Evolutionary conservation across 2,329 filamentous ascomycete genomes (phyloP).

Genomic region (Epichloe baconii): DNA sequence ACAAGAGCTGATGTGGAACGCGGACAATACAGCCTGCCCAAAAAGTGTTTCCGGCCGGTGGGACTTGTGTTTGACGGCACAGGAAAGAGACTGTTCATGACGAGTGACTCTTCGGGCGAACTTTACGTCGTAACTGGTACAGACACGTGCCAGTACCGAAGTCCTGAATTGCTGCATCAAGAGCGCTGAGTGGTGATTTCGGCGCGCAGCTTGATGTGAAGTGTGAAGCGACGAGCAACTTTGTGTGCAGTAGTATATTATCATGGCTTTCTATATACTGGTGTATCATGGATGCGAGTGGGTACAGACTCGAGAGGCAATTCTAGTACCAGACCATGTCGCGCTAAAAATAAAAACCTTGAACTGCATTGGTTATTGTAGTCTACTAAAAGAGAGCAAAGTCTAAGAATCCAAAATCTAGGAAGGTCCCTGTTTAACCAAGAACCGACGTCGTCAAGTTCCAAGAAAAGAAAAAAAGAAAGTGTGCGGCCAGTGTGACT

Average conservation of each 20-base stretch:
- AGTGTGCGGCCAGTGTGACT: constrained; percentile 4
- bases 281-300: no score
- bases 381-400: no score
- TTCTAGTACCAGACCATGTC: no score
- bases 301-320: no score
- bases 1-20: constrained; percentile 36
- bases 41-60: constrained; percentile 38
- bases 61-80: constrained; percentile 27
- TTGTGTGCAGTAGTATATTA: no score
- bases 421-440: no score
- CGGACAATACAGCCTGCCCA: constrained; percentile 31
- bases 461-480: neutral
- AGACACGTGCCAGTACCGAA: neutral
- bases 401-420: no score
- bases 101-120: constrained; percentile 40
- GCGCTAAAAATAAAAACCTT: no score
- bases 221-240: neutral
- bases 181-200: neutral
- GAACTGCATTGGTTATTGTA: no score
- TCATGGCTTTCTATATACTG: no score
- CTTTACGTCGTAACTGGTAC: constrained; percentile 30
- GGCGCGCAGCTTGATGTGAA: neutral
- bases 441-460: no score
- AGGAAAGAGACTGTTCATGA: constrained; percentile 36
- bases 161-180: neutral